Percentiles rank a stretch among this genome's conserved stretches.
Conservation (phyloP, 257 asterid species). For the Apocynum venetum region DNA sequence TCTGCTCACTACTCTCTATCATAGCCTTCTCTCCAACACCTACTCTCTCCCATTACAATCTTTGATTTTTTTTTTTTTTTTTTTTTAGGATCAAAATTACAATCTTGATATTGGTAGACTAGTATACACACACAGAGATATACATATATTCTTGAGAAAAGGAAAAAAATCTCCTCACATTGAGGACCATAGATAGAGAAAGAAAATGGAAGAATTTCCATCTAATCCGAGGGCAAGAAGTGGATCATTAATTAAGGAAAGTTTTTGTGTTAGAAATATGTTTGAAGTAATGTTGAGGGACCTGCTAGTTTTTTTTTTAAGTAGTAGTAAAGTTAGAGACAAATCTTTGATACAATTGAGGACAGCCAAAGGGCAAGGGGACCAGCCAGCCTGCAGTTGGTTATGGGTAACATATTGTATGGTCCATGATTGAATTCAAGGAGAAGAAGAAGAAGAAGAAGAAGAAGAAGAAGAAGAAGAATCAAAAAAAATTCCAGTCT, state of each 20-base stretch:
- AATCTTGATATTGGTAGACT: too few species aligned
- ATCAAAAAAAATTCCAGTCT: not conserved
- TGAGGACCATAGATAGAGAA: not conserved
- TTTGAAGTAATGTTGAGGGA: too few species aligned
- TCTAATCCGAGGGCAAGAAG: not conserved
- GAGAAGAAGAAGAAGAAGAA: not conserved
- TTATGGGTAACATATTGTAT: not conserved
- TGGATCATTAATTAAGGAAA: not conserved
- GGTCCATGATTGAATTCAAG: not conserved
- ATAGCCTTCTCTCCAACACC: not conserved
- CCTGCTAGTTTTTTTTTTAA: too few species aligned
- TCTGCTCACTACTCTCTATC: not conserved
- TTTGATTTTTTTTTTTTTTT: too few species aligned
- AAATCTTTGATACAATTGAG: conserved; percentile 12
- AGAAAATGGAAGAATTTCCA: not conserved
- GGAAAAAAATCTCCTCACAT: not conserved
- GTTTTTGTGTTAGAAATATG: not conserved
- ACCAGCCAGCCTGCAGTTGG: conserved; percentile 4
- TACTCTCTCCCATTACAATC: too few species aligned
- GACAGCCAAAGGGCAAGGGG: conserved; percentile 18
- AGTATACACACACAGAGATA: too few species aligned
- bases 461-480: not conserved
- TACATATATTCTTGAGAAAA: too few species aligned
- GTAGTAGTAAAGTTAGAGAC: conserved; percentile 4
- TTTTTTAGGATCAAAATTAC: too few species aligned